These are phyloP conservation scores for Termitomyces sp. DNA, from an alignment of 768 basidiomycete species.

Conservation along the genomic window DNA sequence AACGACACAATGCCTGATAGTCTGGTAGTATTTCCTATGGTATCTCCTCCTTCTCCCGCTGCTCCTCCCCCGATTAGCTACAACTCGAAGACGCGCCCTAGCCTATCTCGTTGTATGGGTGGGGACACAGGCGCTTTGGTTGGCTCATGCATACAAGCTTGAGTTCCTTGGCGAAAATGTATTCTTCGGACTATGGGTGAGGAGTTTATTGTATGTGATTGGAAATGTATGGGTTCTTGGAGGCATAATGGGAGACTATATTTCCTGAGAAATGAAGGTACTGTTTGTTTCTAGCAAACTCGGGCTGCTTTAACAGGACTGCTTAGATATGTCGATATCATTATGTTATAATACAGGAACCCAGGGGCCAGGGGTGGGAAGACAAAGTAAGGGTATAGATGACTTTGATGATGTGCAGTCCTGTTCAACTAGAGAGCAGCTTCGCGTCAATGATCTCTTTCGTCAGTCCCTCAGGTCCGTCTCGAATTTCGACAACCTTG, in stretches of 20 bases:
- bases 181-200: constrained; percentile 71
- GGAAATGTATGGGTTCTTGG: constrained; percentile 80
- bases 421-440: constrained; percentile 25
- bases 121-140: constrained; percentile 80
- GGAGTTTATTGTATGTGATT: constrained; percentile 67
- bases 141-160: constrained; percentile 83
- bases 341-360: not conserved
- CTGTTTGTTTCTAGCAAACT: not conserved
- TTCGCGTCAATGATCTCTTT: constrained; percentile 63
- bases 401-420: not conserved
- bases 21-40: constrained; percentile 89
- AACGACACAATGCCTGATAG: not conserved
- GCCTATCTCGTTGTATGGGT: constrained; percentile 59
- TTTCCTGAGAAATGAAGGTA: constrained; percentile 1
- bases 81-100: constrained; percentile 38
- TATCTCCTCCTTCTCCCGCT: constrained; percentile 86
- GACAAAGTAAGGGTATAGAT: constrained; percentile 3
- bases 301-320: not conserved
- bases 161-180: constrained; percentile 82
- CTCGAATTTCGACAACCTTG: constrained; percentile 77
- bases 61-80: constrained; percentile 59
- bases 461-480: constrained; percentile 79
- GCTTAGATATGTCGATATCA: not conserved
- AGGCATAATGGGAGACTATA: constrained; percentile 42
- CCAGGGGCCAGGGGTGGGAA: not conserved